phyloP scores from a whole-genome alignment of 192 early-diverging fungal species.

The Allomyces macrogynus region DNA sequence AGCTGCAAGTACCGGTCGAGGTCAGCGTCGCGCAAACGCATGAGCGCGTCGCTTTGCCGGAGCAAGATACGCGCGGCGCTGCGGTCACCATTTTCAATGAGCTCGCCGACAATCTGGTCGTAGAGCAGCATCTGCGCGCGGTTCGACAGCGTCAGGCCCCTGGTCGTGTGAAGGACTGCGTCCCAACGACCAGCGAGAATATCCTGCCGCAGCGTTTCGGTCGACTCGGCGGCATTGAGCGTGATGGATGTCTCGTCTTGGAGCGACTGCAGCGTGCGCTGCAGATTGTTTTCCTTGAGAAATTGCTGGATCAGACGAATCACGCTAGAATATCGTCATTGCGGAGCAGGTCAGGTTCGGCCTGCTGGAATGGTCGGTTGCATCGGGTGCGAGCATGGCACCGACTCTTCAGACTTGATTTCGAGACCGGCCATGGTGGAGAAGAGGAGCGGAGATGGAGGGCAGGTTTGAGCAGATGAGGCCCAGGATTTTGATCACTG shows the following conservation, averaged over 20 bases:
- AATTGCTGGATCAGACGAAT: constrained; percentile 86
- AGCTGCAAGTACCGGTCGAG: constrained; percentile 66
- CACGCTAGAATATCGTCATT: constrained; percentile 21
- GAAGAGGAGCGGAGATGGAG: background rate
- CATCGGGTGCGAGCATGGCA: background rate
- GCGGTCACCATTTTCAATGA: constrained; percentile 64
- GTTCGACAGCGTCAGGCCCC: constrained; percentile 41
- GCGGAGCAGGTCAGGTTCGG: too few relatives aligned
- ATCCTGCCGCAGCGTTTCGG: constrained; percentile 46
- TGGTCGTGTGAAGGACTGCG: constrained; percentile 47
- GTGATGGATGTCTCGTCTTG: constrained; percentile 62
- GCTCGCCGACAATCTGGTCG: constrained; percentile 72
- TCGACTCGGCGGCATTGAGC: constrained; percentile 71
- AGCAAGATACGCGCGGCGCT: constrained; percentile 67
- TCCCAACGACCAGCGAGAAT: constrained; percentile 76
- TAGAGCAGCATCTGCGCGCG: constrained; percentile 64
- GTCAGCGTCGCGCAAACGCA: constrained; percentile 45
- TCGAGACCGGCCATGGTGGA: too few relatives aligned
- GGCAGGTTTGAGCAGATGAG: background rate
- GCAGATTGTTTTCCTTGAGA: constrained; percentile 73
- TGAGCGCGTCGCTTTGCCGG: constrained; percentile 79
- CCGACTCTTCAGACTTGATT: background rate
- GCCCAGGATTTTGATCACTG: too few relatives aligned
- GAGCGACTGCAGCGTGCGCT: constrained; percentile 47
- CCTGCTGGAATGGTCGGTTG: too few relatives aligned